Evolutionary conservation across 306 rosid genomes (phyloP).

Genomic region (Glycyrrhiza uralensis): DNA sequence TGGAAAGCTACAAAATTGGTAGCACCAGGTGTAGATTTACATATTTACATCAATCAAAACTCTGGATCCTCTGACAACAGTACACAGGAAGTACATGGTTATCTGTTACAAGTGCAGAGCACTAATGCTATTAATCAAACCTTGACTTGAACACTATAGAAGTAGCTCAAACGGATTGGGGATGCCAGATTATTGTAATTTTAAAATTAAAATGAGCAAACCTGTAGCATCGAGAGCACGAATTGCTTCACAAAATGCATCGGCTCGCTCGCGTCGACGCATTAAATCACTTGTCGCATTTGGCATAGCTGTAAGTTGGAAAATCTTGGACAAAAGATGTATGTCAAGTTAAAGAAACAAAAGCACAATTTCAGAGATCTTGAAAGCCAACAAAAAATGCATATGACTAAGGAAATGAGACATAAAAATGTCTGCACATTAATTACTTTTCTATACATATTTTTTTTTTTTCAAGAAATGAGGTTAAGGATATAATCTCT

Average conservation of each 20-base stretch:
- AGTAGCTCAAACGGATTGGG: neutral
- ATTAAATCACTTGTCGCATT: slow-evolving; percentile 54
- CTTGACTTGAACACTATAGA: neutral
- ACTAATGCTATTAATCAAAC: neutral
- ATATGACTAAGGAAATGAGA: slow-evolving; percentile 21
- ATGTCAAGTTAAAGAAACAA: slow-evolving; percentile 61
- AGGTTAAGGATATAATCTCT: slow-evolving; percentile 91
- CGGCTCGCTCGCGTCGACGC: slow-evolving; percentile 65
- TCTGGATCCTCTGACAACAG: neutral
- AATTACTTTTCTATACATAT: neutral
- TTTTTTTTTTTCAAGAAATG: neutral
- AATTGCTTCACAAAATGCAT: slow-evolving; percentile 95
- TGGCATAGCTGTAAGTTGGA: slow-evolving; percentile 63
- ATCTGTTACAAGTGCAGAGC: neutral
- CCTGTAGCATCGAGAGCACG: slow-evolving; percentile 98
- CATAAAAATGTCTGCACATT: neutral
- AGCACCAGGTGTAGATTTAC: neutral
- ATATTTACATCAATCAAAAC: neutral
- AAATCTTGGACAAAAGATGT: slow-evolving; percentile 98
- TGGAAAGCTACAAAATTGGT: neutral
- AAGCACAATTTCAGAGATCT: slow-evolving; percentile 4
- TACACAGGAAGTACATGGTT: neutral
- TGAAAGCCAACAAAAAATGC: slow-evolving; percentile 19
- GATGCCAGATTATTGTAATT: neutral
- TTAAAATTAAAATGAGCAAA: slow-evolving; percentile 25